A percentile compares a stretch with the other conserved stretches of the same genome.
phyloP scores from a whole-genome alignment of 2,329 filamentous ascomycete genomes.

The Pseudogymnoascus sp. region DNA sequence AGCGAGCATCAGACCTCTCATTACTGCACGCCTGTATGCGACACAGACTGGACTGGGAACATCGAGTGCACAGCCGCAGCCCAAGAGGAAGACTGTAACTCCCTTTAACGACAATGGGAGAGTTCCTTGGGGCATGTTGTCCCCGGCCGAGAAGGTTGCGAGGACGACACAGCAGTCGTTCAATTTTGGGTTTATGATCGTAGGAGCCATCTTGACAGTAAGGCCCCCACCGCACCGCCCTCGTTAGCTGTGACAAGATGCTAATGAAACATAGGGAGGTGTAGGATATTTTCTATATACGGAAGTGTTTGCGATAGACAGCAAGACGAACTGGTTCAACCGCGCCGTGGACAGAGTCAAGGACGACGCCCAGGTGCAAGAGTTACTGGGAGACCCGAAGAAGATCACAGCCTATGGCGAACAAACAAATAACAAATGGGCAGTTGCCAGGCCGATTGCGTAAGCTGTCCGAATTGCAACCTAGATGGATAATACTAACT shows the following conservation, averaged over 20 bases:
- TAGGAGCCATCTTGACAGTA: slow-evolving; percentile 71
- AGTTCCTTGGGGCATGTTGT: slow-evolving; percentile 73
- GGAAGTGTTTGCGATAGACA: slow-evolving; percentile 77
- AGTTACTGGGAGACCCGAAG: slow-evolving; percentile 64
- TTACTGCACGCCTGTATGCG: slow-evolving; percentile 46
- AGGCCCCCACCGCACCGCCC: slow-evolving; percentile 19
- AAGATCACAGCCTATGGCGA: slow-evolving; percentile 79
- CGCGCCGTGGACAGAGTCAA: slow-evolving; percentile 74
- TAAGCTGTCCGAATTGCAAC: slow-evolving; percentile 28
- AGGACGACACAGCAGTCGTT: slow-evolving; percentile 84
- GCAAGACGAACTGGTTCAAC: slow-evolving; percentile 83
- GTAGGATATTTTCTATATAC: slow-evolving; percentile 71
- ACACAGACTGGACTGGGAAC: slow-evolving; percentile 42
- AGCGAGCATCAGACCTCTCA: slow-evolving; percentile 31
- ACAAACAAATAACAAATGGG: slow-evolving; percentile 73
- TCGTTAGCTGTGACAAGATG: neutral
- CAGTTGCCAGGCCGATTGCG: slow-evolving; percentile 54
- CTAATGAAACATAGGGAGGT: slow-evolving; percentile 46
- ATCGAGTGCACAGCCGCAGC: slow-evolving; percentile 23
- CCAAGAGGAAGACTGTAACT: slow-evolving; percentile 63
- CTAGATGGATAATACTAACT: slow-evolving; percentile 24
- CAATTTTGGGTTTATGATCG: slow-evolving; percentile 71
- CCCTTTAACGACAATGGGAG: slow-evolving; percentile 79
- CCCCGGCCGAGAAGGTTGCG: slow-evolving; percentile 66
- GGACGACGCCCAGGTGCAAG: slow-evolving; percentile 59